Conservation (phyloP, 2,329 filamentous ascomycete species). For the Pseudocercospora musae region DNA sequence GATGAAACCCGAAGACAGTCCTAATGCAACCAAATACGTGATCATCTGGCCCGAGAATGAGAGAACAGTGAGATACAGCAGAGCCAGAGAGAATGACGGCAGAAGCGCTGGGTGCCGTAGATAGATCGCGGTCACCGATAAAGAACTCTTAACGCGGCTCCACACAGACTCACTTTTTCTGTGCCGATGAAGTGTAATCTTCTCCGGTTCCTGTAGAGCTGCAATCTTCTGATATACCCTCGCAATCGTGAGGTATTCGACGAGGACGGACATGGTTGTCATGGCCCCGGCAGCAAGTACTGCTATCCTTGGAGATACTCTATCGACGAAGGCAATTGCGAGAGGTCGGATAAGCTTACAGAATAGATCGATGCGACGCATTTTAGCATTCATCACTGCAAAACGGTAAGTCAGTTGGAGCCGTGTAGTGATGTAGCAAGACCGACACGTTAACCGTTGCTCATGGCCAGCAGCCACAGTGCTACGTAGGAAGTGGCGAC, state of each 20-base stretch:
- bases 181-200: not conserved
- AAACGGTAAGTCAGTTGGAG: slow-evolving; percentile 16
- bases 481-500: slow-evolving; percentile 27
- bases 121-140: slow-evolving; percentile 42
- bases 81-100: slow-evolving; percentile 57
- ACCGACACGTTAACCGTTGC: slow-evolving; percentile 21
- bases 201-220: slow-evolving; percentile 23
- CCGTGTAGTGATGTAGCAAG: not conserved
- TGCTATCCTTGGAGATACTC: slow-evolving; percentile 48
- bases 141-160: slow-evolving; percentile 4
- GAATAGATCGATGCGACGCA: slow-evolving; percentile 58
- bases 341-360: slow-evolving; percentile 58
- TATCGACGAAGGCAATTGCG: slow-evolving; percentile 49
- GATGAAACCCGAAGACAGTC: slow-evolving; percentile 52
- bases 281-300: slow-evolving; percentile 51
- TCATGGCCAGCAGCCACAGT: slow-evolving; percentile 43
- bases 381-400: slow-evolving; percentile 54
- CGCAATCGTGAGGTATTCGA: slow-evolving; percentile 56
- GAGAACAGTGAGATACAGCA: slow-evolving; percentile 62
- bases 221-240: slow-evolving; percentile 39
- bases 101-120: slow-evolving; percentile 55
- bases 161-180: slow-evolving; percentile 2
- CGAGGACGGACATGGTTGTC: slow-evolving; percentile 47
- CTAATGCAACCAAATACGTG: slow-evolving; percentile 58
- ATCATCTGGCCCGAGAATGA: slow-evolving; percentile 62